phyloP scores from a whole-genome alignment of 352 stramenopile species.

The Globisporangium apiculatum region DNA sequence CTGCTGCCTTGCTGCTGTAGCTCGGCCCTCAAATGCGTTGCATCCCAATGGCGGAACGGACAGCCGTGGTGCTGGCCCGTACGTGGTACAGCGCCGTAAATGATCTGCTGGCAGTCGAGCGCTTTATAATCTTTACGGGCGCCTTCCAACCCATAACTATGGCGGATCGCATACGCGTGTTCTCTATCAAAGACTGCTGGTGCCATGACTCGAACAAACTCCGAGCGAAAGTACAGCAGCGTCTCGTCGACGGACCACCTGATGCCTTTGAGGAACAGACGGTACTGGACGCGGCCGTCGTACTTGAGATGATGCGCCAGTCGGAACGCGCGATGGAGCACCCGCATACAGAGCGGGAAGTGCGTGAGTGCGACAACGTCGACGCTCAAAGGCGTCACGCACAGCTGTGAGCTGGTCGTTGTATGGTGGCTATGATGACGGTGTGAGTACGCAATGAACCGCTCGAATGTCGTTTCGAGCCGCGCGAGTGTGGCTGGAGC shows the following conservation, averaged over 20 bases:
- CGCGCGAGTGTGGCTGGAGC: slow-evolving; percentile 22
- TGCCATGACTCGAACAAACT: slow-evolving; percentile 60
- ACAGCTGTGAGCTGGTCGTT: background rate
- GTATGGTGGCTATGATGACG: slow-evolving; percentile 12
- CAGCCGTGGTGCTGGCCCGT: slow-evolving; percentile 85
- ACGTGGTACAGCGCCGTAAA: slow-evolving; percentile 28
- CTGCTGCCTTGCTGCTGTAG: slow-evolving; percentile 7
- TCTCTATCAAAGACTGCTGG: slow-evolving; percentile 71
- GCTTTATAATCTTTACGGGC: slow-evolving; percentile 65
- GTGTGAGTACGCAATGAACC: slow-evolving; percentile 27
- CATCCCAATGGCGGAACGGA: slow-evolving; percentile 75
- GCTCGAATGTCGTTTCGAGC: slow-evolving; percentile 27
- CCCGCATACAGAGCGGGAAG: slow-evolving; percentile 80
- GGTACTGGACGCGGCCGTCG: slow-evolving; percentile 76
- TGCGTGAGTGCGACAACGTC: slow-evolving; percentile 44
- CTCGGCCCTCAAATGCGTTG: slow-evolving; percentile 29
- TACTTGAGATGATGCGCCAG: slow-evolving; percentile 84
- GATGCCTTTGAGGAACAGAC: slow-evolving; percentile 80
- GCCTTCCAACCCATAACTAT: slow-evolving; percentile 82
- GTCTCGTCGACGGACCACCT: slow-evolving; percentile 73
- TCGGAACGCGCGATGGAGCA: slow-evolving; percentile 63
- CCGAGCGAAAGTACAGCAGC: slow-evolving; percentile 65
- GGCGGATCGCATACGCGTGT: slow-evolving; percentile 84
- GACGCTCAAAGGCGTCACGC: slow-evolving; percentile 40
- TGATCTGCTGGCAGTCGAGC: slow-evolving; percentile 52